Conservation (phyloP, 352 stramenopile genomes). For the Phytopythium vexans region DNA sequence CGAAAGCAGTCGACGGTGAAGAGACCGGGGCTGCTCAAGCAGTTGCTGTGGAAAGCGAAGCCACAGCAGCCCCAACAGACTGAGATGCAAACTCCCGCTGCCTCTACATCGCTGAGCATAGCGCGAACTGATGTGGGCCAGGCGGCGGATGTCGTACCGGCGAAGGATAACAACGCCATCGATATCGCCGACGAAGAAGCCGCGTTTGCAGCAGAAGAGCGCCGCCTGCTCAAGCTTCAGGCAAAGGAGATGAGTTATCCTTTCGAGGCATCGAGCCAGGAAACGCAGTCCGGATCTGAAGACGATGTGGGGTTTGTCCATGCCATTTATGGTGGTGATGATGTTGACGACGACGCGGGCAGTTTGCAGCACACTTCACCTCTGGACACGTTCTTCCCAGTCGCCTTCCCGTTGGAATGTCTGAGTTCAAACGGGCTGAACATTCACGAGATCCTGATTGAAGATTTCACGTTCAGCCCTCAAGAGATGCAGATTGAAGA, state of each 20-base stretch:
- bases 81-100: constrained; percentile 1
- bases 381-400: constrained; percentile 21
- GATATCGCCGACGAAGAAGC: constrained; percentile 36
- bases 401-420: constrained; percentile 26
- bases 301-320: constrained; percentile 39
- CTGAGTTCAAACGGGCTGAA: too few relatives aligned
- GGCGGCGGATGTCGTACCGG: not conserved
- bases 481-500: constrained; percentile 19
- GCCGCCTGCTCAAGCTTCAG: constrained; percentile 36
- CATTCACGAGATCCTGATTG: constrained; percentile 35
- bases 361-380: too few relatives aligned
- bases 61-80: constrained; percentile 11
- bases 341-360: too few relatives aligned
- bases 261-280: constrained; percentile 56
- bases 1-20: not conserved
- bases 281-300: constrained; percentile 68
- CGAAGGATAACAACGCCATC: constrained; percentile 3
- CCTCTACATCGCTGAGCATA: not conserved
- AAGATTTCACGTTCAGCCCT: constrained; percentile 33
- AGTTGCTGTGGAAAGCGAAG: constrained; percentile 66
- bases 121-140: too few relatives aligned
- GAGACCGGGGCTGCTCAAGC: constrained; percentile 42
- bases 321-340: too few relatives aligned
- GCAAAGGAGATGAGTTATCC: constrained; percentile 23
- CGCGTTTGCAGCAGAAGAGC: constrained; percentile 34